Percentiles rank a stretch among this genome's conserved stretches.
Evolutionary conservation across 2,329 filamentous ascomycete genomes (phyloP).

Genomic region (Stagonosporopsis vannaccii): DNA sequence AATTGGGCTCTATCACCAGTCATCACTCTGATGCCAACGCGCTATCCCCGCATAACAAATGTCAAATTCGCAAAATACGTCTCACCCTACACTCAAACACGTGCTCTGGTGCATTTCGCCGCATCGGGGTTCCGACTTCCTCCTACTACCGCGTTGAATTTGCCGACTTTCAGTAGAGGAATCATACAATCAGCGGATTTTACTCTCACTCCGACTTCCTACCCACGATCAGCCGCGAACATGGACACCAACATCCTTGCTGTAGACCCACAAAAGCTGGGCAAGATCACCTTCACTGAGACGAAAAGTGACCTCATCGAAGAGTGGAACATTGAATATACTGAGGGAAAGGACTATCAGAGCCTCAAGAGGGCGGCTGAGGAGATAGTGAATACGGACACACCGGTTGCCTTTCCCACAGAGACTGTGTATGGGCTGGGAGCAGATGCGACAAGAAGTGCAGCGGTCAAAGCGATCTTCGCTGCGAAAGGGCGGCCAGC

Average conservation of each 20-base stretch:
- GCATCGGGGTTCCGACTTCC: conserved; percentile 22
- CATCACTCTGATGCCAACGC: conserved; percentile 44
- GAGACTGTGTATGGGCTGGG: conserved; percentile 97
- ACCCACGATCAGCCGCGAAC: conserved; percentile 9
- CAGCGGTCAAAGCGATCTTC: conserved; percentile 90
- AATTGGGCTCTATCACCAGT: conserved; percentile 36
- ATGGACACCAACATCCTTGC: conserved; percentile 52
- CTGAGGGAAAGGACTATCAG: conserved; percentile 54
- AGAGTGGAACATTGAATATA: conserved; percentile 46
- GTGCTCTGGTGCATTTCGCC: conserved; percentile 38
- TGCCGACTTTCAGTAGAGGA: conserved; percentile 3
- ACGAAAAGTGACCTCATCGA: conserved; percentile 44
- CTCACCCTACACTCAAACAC: conserved; percentile 19
- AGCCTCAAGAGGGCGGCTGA: conserved; percentile 70
- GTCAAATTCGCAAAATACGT: conserved; percentile 33
- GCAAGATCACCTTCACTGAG: conserved; percentile 43
- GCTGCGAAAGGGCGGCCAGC: conserved; percentile 86
- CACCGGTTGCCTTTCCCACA: conserved; percentile 92
- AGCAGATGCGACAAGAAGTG: conserved; percentile 89
- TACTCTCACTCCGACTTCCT: background rate
- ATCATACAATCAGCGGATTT: background rate
- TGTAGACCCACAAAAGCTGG: conserved; percentile 52
- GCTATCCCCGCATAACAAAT: conserved; percentile 44
- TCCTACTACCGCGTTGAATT: conserved; percentile 36
- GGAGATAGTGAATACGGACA: conserved; percentile 69